phyloP scores from a whole-genome alignment of 257 asterid genomes.

The Sherardia arvensis region DNA sequence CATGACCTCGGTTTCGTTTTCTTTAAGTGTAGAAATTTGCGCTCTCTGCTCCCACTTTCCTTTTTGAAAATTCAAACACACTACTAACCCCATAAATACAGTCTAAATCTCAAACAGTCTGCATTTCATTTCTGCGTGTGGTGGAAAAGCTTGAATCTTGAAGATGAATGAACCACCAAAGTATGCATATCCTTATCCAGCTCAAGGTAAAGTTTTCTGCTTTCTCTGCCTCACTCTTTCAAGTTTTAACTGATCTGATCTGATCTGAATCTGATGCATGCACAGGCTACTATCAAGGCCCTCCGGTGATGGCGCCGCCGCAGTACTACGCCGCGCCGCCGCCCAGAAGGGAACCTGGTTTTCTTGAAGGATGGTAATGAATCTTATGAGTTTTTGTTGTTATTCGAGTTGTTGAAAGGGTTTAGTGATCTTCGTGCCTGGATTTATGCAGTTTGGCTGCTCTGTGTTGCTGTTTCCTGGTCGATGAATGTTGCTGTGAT shows the following conservation, averaged over 20 bases:
- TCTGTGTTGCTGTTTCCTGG: conserved; percentile 62
- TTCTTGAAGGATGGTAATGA: conserved; percentile 71
- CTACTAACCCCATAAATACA: background rate
- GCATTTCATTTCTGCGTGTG: background rate
- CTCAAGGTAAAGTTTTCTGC: conserved; percentile 40
- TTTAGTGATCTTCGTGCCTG: background rate
- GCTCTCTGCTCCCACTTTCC: background rate
- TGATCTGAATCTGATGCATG: background rate
- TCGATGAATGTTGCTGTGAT: conserved; percentile 82
- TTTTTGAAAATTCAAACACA: background rate
- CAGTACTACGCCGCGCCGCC: conserved; percentile 73
- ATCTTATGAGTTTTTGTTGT: background rate
- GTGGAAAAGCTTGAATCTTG: background rate
- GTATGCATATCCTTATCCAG: conserved; percentile 66
- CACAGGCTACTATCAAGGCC: conserved; percentile 76
- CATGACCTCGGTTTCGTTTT: background rate
- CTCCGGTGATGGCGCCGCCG: conserved; percentile 89
- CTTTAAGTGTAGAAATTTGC: background rate
- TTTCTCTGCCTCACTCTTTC: background rate
- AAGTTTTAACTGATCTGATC: background rate
- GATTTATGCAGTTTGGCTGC: conserved; percentile 54
- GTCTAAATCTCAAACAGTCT: background rate
- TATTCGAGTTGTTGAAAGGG: background rate
- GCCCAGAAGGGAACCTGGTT: conserved; percentile 48
- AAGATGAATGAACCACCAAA: conserved; percentile 65